phyloP scores from a whole-genome alignment of 305 asterid species.

The Solanum aculeatissimum region DNA sequence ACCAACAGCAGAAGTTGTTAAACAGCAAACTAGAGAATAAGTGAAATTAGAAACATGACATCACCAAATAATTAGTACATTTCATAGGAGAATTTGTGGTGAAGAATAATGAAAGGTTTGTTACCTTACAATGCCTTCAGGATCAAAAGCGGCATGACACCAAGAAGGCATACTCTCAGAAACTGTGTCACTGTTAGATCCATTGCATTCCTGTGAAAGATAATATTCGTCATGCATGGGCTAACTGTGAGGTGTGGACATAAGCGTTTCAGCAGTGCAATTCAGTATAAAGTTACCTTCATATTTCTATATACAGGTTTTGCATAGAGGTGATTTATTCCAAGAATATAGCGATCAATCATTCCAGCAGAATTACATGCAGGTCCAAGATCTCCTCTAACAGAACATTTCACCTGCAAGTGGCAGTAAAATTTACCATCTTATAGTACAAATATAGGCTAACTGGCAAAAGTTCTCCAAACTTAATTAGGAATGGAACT shows the following conservation, averaged over 20 bases:
- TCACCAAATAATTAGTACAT: neutral
- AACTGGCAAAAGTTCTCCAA: neutral
- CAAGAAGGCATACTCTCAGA: slow-evolving; percentile 49
- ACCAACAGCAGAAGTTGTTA: neutral
- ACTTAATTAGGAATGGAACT: neutral
- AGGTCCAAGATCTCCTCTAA: slow-evolving; percentile 79
- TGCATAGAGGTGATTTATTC: slow-evolving; percentile 55
- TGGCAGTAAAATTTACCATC: neutral
- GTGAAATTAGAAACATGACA: neutral
- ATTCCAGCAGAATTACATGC: slow-evolving; percentile 82
- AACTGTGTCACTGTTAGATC: slow-evolving; percentile 30
- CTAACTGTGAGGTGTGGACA: neutral
- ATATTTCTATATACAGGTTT: slow-evolving; percentile 70
- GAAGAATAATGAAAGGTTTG: neutral
- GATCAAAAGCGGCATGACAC: slow-evolving; percentile 86
- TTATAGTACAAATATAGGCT: neutral
- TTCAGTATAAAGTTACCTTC: slow-evolving; percentile 32
- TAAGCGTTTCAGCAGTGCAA: neutral
- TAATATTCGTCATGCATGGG: neutral
- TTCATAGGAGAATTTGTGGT: neutral
- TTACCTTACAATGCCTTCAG: slow-evolving; percentile 88
- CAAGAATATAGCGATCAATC: slow-evolving; percentile 71
- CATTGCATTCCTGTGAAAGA: slow-evolving; percentile 43
- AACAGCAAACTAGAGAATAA: neutral
- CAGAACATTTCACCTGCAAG: slow-evolving; percentile 65